Evolutionary conservation across 2,329 filamentous ascomycete species (phyloP).

Genomic region (Talaromyces piceae): DNA sequence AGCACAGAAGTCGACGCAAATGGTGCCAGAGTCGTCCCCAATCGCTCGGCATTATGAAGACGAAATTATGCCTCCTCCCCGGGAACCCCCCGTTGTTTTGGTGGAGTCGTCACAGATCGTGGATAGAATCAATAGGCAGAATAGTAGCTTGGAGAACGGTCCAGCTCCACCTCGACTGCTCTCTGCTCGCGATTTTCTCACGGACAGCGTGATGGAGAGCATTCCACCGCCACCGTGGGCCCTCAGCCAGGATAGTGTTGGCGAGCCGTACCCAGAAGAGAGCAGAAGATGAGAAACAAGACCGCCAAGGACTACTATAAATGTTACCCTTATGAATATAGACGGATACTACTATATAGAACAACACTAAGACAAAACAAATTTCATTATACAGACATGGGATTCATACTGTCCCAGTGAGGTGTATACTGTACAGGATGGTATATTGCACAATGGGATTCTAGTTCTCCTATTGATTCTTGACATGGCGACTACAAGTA

Average conservation of each 20-base stretch:
- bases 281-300: neutral
- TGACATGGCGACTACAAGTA: no score
- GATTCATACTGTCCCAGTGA: no score
- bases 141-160: slow-evolving; percentile 9
- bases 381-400: no score
- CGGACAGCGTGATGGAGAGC: slow-evolving; percentile 39
- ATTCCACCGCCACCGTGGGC: slow-evolving; percentile 34
- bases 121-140: slow-evolving; percentile 18
- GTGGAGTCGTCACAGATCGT: slow-evolving; percentile 36
- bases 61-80: slow-evolving; percentile 14
- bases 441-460: no score
- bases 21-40: slow-evolving; percentile 36
- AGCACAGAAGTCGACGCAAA: slow-evolving; percentile 20
- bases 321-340: neutral
- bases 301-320: neutral
- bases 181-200: slow-evolving; percentile 30
- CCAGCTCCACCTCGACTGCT: slow-evolving; percentile 18
- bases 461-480: no score
- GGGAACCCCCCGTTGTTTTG: slow-evolving; percentile 24
- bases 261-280: slow-evolving; percentile 26
- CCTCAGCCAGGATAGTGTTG: slow-evolving; percentile 31
- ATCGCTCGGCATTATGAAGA: slow-evolving; percentile 15
- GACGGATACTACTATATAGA: neutral
- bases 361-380: neutral
- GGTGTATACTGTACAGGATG: neutral